Evolutionary conservation across 257 asterid species (phyloP), one percentile per base, ranked within the genome.

Genomic region (Nicotiana undulata): DNA sequence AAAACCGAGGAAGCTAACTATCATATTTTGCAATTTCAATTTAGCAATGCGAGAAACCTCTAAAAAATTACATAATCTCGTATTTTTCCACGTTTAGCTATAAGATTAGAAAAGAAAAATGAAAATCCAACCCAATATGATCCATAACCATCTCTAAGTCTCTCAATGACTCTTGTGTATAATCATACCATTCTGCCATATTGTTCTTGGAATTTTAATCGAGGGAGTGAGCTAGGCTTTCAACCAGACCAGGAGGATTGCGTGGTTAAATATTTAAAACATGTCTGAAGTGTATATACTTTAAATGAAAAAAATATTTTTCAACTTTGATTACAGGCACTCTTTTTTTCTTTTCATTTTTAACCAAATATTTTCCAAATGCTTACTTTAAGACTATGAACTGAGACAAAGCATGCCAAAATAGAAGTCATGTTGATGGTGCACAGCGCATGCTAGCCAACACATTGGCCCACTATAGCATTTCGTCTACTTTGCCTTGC

Each of bases 361-460:
- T 40, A 13, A 70, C 15, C 59, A 70, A 70, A 6, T 44, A 70
- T 22, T 70, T 32, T 74, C 61, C 61, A 74, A 74, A 74, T 22
- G 13, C 61, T 20, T 15, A 24, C 78, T 74, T 74, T 61, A 13
- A 63, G 37, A 63, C 32, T 32, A 15, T 72, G 46, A 20, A 26
- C 9, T 64, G 83, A 82, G 89, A 84, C 90, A 87, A 70, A 81
- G 88, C 90, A 87, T 87, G 88, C 81, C 51, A 76, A 74, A 68
- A 78, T 51, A 44, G 84, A 79, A 75, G 63, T 83, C 83, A 75
- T 20, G 64, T 79, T 80, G 83, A 59, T 63, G 66, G 67, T 58
- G 81, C 81, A 77, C 68, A 81, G 77, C 88, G 90, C 90, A 87
- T 83, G 90, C 90, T 87, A 79, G 88, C 80, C 87, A 87, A 79